phyloP scores from a whole-genome alignment of 805 yeast genomes.

The Myxozyma monticola region DNA sequence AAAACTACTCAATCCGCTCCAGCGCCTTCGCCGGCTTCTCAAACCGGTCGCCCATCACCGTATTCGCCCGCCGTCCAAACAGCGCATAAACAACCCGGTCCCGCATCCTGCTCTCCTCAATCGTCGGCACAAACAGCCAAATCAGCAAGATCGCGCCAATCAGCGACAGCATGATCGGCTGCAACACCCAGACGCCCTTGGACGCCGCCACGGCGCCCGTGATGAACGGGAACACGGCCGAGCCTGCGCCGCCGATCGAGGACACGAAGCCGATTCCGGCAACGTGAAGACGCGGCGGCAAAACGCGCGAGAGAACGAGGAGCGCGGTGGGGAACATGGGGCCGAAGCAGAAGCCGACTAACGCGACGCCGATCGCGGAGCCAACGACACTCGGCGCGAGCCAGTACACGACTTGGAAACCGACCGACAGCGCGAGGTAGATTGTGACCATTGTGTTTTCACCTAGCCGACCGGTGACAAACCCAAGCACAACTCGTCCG shows the following conservation, averaged over 20 bases:
- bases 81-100: constrained; percentile 5
- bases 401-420: constrained; percentile 50
- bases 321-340: constrained; percentile 73
- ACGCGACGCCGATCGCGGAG: constrained; percentile 48
- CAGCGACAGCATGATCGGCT: constrained; percentile 31
- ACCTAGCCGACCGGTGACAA: constrained; percentile 36
- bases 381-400: constrained; percentile 46
- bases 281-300: constrained; percentile 61
- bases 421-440: constrained; percentile 41
- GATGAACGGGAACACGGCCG: constrained; percentile 67
- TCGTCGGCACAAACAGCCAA: constrained; percentile 29
- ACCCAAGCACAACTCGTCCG: constrained; percentile 55
- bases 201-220: constrained; percentile 51
- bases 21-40: too few species aligned
- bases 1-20: too few species aligned
- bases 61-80: constrained; percentile 5
- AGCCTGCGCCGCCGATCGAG: constrained; percentile 79
- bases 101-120: constrained; percentile 9
- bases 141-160: constrained; percentile 28
- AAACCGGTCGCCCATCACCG: too few species aligned
- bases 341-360: constrained; percentile 62
- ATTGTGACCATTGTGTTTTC: constrained; percentile 42
- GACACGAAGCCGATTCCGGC: constrained; percentile 70
- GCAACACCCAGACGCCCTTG: constrained; percentile 31
- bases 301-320: constrained; percentile 56